Base-by-base conservation (phyloP, 2,329 filamentous ascomycete species). In the Podosphaera aphanis region DNA sequence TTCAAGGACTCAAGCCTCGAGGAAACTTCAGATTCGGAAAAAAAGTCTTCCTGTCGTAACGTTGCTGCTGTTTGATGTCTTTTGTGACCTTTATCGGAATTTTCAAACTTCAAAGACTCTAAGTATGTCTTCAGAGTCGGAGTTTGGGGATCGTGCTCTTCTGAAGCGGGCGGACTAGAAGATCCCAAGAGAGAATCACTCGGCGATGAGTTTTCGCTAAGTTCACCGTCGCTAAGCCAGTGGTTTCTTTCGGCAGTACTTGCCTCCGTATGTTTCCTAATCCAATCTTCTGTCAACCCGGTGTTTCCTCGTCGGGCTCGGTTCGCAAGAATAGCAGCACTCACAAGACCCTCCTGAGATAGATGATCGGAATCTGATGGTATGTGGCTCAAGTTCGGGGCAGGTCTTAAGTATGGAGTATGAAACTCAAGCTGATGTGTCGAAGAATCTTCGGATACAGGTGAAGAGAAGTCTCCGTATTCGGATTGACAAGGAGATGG, bases 201-300 rank as follows among this genome's bases (percentile, higher is more conserved):
- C 73, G 78, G 55, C 66, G 77, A 82, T 70, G 77, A 81, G 65
- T 73, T 72, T 66, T 83, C 80, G 59, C 79, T 84, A 56, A 73
- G 73, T 57, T 73, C 73, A 20, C 73, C 38, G 70, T 92, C 83
- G 59, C 83, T 92, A 53, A 85, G 69, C 84, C 84, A 93, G 61
- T 84, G 79, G 49, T 74, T 75, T 52, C 74, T 73, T 59, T 90
- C 82, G 27, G 71, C 73, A 52, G 69, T 70, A 52, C 79, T 74
- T 51, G 73, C 71, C n/a, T 77, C 56, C n/a, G 83, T 77, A 57
- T 86, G 83, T 50, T 83, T 79, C 49, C 81, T 79, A 52, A 90
- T 84, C 83, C 83, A 88, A 65, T 85, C 80, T 60, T 86, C 79
- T 0, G 80, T 84, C 46, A 86, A 70, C 48, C 78, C 75, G 52